Evolutionary conservation across 768 basidiomycete genomes (phyloP).

Genomic region (Boletus reticulatus): DNA sequence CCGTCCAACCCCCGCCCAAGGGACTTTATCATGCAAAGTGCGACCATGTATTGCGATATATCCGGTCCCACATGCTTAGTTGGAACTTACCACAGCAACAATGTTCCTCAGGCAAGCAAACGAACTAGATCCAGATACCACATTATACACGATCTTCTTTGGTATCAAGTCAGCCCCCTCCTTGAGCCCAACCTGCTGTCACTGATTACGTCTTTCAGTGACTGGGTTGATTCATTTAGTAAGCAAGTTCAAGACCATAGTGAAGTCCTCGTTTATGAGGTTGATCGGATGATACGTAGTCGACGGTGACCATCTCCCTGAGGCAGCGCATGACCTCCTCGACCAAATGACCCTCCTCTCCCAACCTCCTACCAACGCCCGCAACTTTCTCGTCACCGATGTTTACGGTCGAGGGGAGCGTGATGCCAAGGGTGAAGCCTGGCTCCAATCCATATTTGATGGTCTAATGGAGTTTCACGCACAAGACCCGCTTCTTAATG

Average conservation of each 20-base stretch:
- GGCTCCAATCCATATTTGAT: slow-evolving; percentile 44
- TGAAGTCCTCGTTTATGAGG: neutral
- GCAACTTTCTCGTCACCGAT: slow-evolving; percentile 48
- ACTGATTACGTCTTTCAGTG: slow-evolving; percentile 29
- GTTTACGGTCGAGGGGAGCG: slow-evolving; percentile 48
- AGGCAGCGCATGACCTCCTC: slow-evolving; percentile 44
- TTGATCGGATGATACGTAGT: slow-evolving; percentile 18
- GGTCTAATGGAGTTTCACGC: slow-evolving; percentile 38
- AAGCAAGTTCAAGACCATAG: neutral
- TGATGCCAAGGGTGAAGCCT: slow-evolving; percentile 42
- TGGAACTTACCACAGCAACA: slow-evolving; percentile 29
- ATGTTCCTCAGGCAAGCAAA: slow-evolving; percentile 46
- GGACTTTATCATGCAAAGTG: slow-evolving; percentile 47
- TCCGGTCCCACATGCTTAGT: neutral
- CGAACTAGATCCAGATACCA: slow-evolving; percentile 43
- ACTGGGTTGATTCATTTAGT: slow-evolving; percentile 45
- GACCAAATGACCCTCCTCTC: slow-evolving; percentile 46
- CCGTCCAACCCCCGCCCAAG: slow-evolving; percentile 46
- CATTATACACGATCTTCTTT: slow-evolving; percentile 52
- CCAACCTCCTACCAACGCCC: slow-evolving; percentile 48
- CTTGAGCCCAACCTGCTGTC: neutral
- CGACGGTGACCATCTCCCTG: slow-evolving; percentile 46
- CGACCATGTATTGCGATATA: neutral
- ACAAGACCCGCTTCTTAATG: slow-evolving; percentile 30
- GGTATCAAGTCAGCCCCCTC: slow-evolving; percentile 47